These are phyloP conservation scores for Pseudogymnoascus sp. DNA, from an alignment of 2,329 filamentous ascomycete genomes.

Conservation along the genomic window DNA sequence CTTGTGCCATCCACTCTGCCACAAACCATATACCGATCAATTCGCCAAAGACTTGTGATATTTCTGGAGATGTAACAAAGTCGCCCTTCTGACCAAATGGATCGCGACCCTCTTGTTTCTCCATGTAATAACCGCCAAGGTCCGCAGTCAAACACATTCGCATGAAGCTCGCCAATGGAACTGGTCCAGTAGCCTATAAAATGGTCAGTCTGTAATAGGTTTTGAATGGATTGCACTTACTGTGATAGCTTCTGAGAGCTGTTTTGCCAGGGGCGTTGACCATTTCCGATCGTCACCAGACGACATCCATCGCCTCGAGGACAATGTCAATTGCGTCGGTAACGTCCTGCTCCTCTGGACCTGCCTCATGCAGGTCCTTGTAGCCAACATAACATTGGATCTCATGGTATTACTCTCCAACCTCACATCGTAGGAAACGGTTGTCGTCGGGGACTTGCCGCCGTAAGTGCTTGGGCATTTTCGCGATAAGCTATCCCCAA, in stretches of 20 bases:
- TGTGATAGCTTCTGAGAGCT: slow-evolving; percentile 77
- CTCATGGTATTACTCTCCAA: slow-evolving; percentile 20
- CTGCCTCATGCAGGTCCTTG: slow-evolving; percentile 21
- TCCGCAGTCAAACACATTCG: slow-evolving; percentile 94
- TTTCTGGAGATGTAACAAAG: slow-evolving; percentile 95
- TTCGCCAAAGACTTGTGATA: slow-evolving; percentile 95
- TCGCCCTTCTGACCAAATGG: slow-evolving; percentile 92
- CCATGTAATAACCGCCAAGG: slow-evolving; percentile 88
- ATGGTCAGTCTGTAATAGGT: slow-evolving; percentile 27
- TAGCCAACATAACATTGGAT: slow-evolving; percentile 21
- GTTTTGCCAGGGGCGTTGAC: slow-evolving; percentile 88
- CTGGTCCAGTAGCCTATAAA: slow-evolving; percentile 70
- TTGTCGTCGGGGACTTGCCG: background rate
- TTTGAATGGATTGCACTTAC: slow-evolving; percentile 41
- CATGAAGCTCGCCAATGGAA: slow-evolving; percentile 93
- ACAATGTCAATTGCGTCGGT: slow-evolving; percentile 12
- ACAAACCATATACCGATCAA: slow-evolving; percentile 91
- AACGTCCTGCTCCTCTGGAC: slow-evolving; percentile 16
- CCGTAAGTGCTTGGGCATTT: background rate
- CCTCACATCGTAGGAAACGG: background rate
- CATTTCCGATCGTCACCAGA: slow-evolving; percentile 45
- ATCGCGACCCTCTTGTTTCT: slow-evolving; percentile 60
- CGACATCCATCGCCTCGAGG: slow-evolving; percentile 23
- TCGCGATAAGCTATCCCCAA: background rate
- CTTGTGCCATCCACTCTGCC: slow-evolving; percentile 93